Evolutionary conservation across 306 rosid species (phyloP).

Genomic region (Sicyos edulis): DNA sequence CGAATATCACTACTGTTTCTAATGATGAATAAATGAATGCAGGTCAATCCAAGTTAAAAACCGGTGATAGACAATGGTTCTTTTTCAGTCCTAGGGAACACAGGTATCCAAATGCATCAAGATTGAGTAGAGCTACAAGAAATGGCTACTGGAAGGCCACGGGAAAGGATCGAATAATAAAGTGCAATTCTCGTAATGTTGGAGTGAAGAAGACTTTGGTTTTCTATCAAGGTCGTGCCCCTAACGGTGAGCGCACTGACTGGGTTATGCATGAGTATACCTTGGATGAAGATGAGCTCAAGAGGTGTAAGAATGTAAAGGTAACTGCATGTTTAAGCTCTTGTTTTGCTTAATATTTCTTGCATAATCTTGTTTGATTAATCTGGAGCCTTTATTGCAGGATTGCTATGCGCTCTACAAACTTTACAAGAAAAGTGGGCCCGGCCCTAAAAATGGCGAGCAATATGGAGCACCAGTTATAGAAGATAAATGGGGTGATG

Average conservation of each 20-base stretch:
- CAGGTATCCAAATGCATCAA: conserved; percentile 48
- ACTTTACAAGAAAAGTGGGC: conserved; percentile 86
- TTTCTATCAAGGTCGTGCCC: conserved; percentile 54
- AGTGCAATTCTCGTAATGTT: conserved; percentile 30
- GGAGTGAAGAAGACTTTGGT: conserved; percentile 60
- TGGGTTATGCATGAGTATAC: conserved; percentile 30
- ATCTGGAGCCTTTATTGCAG: conserved; percentile 32
- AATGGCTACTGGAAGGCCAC: conserved; percentile 58
- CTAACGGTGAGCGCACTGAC: conserved; percentile 48
- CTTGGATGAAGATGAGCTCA: conserved; percentile 18
- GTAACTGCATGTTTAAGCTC: not conserved
- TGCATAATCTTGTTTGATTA: not conserved
- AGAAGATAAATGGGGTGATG: conserved; percentile 77
- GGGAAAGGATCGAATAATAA: conserved; percentile 45
- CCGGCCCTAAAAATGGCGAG: conserved; percentile 97
- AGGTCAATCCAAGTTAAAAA: conserved; percentile 42
- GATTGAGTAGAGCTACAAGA: conserved; percentile 48
- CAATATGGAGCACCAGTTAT: conserved; percentile 90
- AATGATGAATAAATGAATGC: conserved; percentile 17
- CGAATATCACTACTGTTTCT: conserved; percentile 8
- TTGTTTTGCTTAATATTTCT: not conserved
- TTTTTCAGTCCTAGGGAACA: conserved; percentile 52
- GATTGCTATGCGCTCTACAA: conserved; percentile 85
- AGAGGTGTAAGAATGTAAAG: conserved; percentile 15
- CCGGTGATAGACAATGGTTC: conserved; percentile 52